Conservation (phyloP, 805 yeast genomes). For the Barnettozyma pratensis region DNA sequence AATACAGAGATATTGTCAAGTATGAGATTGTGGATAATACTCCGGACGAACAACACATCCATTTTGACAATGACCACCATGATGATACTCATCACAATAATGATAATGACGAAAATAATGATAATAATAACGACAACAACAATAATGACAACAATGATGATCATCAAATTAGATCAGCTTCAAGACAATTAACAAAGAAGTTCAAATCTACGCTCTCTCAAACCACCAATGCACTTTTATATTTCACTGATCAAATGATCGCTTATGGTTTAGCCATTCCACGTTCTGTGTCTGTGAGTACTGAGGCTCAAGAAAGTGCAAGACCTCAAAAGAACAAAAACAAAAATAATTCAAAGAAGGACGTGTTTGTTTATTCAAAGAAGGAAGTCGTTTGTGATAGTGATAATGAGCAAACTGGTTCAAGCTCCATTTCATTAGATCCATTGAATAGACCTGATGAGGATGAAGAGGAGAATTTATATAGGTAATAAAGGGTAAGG, state of each 20-base stretch:
- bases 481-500: not conserved
- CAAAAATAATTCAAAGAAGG: constrained; percentile 27
- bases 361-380: constrained; percentile 39
- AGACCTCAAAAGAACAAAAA: constrained; percentile 19
- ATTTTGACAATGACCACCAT: constrained; percentile 1
- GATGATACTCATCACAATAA: constrained; percentile 15
- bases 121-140: constrained; percentile 2
- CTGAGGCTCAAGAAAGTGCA: constrained; percentile 11
- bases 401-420: not conserved
- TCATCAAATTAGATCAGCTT: constrained; percentile 1
- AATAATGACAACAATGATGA: not conserved
- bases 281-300: constrained; percentile 35
- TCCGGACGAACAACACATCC: constrained; percentile 5
- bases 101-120: constrained; percentile 8
- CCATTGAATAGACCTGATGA: not conserved
- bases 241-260: constrained; percentile 48
- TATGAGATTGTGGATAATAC: constrained; percentile 18
- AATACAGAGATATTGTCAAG: constrained; percentile 27
- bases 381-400: constrained; percentile 32
- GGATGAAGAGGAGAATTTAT: not conserved
- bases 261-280: constrained; percentile 57
- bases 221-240: constrained; percentile 35
- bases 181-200: constrained; percentile 4
- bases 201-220: constrained; percentile 22
- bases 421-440: not conserved